Conservation (phyloP, 495 filamentous ascomycete genomes). For the Trichocladium antarcticum region DNA sequence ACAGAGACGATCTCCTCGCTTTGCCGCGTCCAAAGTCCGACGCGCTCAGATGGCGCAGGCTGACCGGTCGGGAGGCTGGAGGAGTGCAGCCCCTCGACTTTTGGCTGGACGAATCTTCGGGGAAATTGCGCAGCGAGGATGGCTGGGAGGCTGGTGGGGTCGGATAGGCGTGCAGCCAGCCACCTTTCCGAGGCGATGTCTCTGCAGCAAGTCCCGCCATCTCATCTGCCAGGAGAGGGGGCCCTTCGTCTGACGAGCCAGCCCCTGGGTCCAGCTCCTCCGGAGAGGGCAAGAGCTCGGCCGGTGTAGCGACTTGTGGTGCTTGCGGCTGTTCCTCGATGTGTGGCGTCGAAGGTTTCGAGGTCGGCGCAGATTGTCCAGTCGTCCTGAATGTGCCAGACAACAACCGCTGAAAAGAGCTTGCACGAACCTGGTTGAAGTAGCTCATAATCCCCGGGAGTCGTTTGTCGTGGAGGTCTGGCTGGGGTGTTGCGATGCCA, state of each 20-base stretch:
- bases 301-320: slow-evolving; percentile 20
- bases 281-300: slow-evolving; percentile 17
- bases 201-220: slow-evolving; percentile 28
- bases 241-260: slow-evolving; percentile 29
- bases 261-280: slow-evolving; percentile 16
- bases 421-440: slow-evolving; percentile 93
- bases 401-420: slow-evolving; percentile 34
- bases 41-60: slow-evolving; percentile 31
- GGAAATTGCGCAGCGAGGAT: slow-evolving; percentile 42
- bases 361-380: slow-evolving; percentile 30
- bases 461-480: slow-evolving; percentile 80
- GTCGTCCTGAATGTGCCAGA: slow-evolving; percentile 27
- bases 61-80: slow-evolving; percentile 16
- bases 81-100: slow-evolving; percentile 25
- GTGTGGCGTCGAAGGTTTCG: slow-evolving; percentile 24
- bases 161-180: slow-evolving; percentile 39
- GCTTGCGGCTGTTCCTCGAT: slow-evolving; percentile 27
- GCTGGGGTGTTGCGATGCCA: slow-evolving; percentile 76
- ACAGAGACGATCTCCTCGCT: slow-evolving; percentile 38
- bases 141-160: slow-evolving; percentile 48
- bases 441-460: slow-evolving; percentile 85
- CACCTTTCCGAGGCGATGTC: slow-evolving; percentile 25
- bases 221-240: slow-evolving; percentile 45
- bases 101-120: slow-evolving; percentile 36
- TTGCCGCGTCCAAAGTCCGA: slow-evolving; percentile 33